Evolutionary conservation across 305 asterid genomes (phyloP), one percentile per base, ranked within the genome.

Genomic region (Petunia hybrid): DNA sequence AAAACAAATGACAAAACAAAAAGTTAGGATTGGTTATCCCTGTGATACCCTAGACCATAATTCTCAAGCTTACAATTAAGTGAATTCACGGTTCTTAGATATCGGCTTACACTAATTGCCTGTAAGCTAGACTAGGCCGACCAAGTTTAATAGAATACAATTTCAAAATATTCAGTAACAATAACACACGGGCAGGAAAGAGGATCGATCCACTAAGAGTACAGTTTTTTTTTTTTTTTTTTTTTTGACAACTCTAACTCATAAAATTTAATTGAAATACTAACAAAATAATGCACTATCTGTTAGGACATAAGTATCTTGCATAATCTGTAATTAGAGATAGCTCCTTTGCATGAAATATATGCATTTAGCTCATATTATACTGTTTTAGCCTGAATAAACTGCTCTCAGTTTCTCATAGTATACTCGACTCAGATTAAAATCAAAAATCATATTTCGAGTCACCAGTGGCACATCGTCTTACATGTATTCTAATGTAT

Each of bases 401-500:
- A 45, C 38, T 42, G 14, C 14, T 4, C 38, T 68, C 55, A n/a
- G 8, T 8, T 55, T 42, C 75, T 16, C 8, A 68, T 68, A 42
- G 56, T 38, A 42, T 42, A 42, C 56, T 41, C 41, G 14, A 68
- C 39, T 42, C 38, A 12, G 12, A 68, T 68, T n/a, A 16, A n/a
- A 68, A 68, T 39, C 42, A 41, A 8, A 10, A n/a, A n/a, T 3
- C 14, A 68, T 42, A 42, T 41, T 16, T n/a, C 5, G 55, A n/a
- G 13, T 35, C 45, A 71, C 6, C 22, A 48, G 13, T 22, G 59
- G 10, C 8, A 63, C n/a, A 22, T 5, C 40, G 53, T 62, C 31
- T 77, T 45, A 16, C 38, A 73, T 57, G 39, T 40, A 61, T 31
- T 46, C 80, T 48, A 53, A 22, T 67, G 36, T 48, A 73, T 65